phyloP scores from a whole-genome alignment of 306 rosid species.

The Cucurbita pepo region DNA sequence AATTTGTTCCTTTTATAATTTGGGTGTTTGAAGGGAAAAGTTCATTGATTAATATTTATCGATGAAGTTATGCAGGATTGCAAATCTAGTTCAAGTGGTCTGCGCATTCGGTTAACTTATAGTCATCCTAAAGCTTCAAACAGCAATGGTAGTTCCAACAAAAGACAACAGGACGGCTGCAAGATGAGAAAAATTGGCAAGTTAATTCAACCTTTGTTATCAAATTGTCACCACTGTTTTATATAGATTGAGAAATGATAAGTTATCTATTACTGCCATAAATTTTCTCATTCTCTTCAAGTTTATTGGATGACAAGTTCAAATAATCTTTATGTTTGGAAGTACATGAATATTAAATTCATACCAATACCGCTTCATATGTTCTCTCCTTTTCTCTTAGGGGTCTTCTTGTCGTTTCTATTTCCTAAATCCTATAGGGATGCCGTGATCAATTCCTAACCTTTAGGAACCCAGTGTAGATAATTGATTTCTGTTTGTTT shows the following conservation, averaged over 20 bases:
- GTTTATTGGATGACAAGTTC: background rate
- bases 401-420: background rate
- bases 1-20: background rate
- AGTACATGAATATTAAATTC: background rate
- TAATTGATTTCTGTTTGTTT: background rate
- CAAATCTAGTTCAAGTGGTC: conserved; percentile 31
- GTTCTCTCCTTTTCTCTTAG: background rate
- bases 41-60: background rate
- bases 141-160: conserved; percentile 14
- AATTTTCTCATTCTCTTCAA: background rate
- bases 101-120: conserved; percentile 57
- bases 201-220: conserved; percentile 5
- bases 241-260: background rate
- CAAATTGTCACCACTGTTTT: background rate
- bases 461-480: background rate
- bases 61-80: conserved; percentile 48
- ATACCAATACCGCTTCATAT: background rate
- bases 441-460: background rate
- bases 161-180: conserved; percentile 14
- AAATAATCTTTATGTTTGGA: background rate
- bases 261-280: background rate
- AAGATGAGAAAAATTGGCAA: conserved; percentile 69
- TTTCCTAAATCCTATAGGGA: background rate
- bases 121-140: conserved; percentile 20
- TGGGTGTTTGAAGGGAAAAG: background rate